phyloP scores from a whole-genome alignment of 2,329 filamentous ascomycete genomes.

The Pseudovirgaria hyperparasitica region DNA sequence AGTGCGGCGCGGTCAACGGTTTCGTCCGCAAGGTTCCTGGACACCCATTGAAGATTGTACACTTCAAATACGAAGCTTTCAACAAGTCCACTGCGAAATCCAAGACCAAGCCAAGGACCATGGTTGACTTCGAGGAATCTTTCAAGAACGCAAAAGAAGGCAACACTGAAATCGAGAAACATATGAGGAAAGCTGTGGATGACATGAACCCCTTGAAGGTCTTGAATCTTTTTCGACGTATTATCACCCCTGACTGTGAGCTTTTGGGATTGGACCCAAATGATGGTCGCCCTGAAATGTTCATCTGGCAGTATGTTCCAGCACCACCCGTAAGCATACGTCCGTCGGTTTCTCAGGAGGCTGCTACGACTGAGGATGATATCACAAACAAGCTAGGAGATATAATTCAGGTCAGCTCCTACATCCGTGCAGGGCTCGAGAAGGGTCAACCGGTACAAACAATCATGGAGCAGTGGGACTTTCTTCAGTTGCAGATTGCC shows the following conservation, averaged over 20 bases:
- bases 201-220: conserved; percentile 84
- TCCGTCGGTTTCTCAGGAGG: conserved; percentile 87
- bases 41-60: conserved; percentile 77
- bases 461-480: conserved; percentile 98
- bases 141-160: conserved; percentile 67
- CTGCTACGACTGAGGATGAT: conserved; percentile 89
- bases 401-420: conserved; percentile 82
- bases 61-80: conserved; percentile 82
- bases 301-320: conserved; percentile 92
- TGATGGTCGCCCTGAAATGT: conserved; percentile 87
- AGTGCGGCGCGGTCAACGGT: conserved; percentile 74
- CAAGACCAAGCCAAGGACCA: conserved; percentile 71
- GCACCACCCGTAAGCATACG: conserved; percentile 89
- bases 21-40: conserved; percentile 78
- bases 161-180: conserved; percentile 77
- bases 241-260: conserved; percentile 77
- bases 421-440: conserved; percentile 69
- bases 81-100: conserved; percentile 79
- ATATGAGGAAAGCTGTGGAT: conserved; percentile 83
- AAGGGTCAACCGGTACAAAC: conserved; percentile 77
- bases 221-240: conserved; percentile 81
- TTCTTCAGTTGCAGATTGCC: conserved; percentile 84
- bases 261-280: conserved; percentile 76
- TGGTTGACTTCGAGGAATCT: conserved; percentile 73
- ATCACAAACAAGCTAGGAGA: conserved; percentile 94